These are phyloP conservation scores for Paecilomyces sp. DNA, from an alignment of 2,329 filamentous ascomycete genomes.

Conservation along the genomic window DNA sequence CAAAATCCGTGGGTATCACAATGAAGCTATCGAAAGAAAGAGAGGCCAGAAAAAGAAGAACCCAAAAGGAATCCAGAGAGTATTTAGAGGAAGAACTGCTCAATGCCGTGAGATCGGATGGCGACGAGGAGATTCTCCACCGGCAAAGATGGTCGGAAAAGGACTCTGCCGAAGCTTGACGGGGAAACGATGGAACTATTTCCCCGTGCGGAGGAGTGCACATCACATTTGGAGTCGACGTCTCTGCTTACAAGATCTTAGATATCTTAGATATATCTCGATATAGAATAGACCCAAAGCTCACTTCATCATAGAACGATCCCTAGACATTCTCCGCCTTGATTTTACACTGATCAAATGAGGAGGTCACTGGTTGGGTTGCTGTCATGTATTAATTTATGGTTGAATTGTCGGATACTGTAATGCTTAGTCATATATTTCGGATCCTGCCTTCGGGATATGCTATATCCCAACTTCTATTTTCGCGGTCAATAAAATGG, in stretches of 20 bases:
- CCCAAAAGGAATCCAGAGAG: neutral
- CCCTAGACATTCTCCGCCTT: too few species aligned
- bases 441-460: neutral
- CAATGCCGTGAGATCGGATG: neutral
- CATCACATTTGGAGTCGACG: neutral
- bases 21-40: neutral
- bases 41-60: neutral
- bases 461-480: neutral
- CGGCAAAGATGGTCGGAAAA: slow-evolving; percentile 32
- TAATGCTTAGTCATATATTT: neutral
- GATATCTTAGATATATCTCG: neutral
- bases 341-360: too few species aligned
- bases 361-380: too few species aligned
- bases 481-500: neutral
- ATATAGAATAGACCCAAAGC: neutral
- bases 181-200: neutral
- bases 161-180: slow-evolving; percentile 19
- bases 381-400: too few species aligned
- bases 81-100: neutral
- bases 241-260: neutral
- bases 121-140: slow-evolving; percentile 4
- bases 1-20: neutral
- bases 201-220: slow-evolving; percentile 3
- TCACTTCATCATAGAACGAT: too few species aligned
- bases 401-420: neutral